A percentile compares a stretch with the other conserved stretches of the same genome.
phyloP scores from a whole-genome alignment of 495 filamentous ascomycete species.

The Aspergillus affinis region DNA sequence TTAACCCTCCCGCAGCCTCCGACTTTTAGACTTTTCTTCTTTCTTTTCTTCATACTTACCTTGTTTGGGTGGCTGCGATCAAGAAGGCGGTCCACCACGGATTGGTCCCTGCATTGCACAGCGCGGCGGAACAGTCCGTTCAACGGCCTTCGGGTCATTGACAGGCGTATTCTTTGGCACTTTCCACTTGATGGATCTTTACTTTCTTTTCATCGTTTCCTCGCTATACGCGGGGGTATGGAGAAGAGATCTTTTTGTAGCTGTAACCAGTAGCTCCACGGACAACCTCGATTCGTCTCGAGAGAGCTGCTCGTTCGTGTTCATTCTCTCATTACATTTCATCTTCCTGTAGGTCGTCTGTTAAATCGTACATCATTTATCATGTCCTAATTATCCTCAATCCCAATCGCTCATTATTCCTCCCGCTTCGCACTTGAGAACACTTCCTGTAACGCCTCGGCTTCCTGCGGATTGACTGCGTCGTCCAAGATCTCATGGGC shows the following conservation, averaged over 20 bases:
- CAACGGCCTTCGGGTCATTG: slow-evolving; percentile 69
- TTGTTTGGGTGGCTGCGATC: slow-evolving; percentile 65
- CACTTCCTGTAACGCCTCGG: slow-evolving; percentile 59
- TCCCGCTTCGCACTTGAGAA: slow-evolving; percentile 49
- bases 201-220: slow-evolving; percentile 59
- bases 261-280: background rate
- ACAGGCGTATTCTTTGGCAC: slow-evolving; percentile 75
- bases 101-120: slow-evolving; percentile 77
- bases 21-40: slow-evolving; percentile 35
- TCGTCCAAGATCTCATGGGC: slow-evolving; percentile 65
- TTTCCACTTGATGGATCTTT: slow-evolving; percentile 31
- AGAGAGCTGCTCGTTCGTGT: background rate
- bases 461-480: slow-evolving; percentile 68
- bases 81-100: slow-evolving; percentile 58
- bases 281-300: too few species aligned
- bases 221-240: slow-evolving; percentile 46
- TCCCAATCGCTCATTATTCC: slow-evolving; percentile 13
- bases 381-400: slow-evolving; percentile 2
- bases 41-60: slow-evolving; percentile 73
- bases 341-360: too few species aligned
- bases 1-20: slow-evolving; percentile 20
- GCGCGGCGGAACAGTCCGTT: slow-evolving; percentile 64
- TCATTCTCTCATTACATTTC: background rate
- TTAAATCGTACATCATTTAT: background rate
- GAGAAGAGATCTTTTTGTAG: slow-evolving; percentile 46